Base-by-base conservation (phyloP, 768 basidiomycete species). In the Mycena alexandri region DNA sequence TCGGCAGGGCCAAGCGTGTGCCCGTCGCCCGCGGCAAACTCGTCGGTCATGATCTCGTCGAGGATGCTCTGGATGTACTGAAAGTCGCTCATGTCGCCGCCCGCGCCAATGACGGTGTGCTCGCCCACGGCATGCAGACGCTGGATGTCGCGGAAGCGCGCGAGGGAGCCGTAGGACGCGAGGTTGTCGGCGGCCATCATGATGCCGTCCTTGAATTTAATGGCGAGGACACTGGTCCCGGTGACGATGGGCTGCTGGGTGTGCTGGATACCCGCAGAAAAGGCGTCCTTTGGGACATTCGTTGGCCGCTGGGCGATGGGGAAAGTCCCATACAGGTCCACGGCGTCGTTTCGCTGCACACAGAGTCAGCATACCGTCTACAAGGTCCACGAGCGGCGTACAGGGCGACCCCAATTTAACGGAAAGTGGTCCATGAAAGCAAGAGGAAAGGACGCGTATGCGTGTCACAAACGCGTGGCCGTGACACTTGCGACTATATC, bases 101-200 rank as follows among this genome's bases (percentile, higher is more conserved):
- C 90, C 3, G 93, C 97, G 22, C 94, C 98, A 72, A 99, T 84
- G 67, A 96, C 85, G 48, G 96, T 97, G 80, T 90, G 88, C 42
- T 86, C 81, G 10, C 96, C 96, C 38, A 98, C 90, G 5, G 92
- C 79, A 75, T 94, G 90, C 29, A 99, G 87, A 78, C 98, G 93
- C 71, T 92, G 88, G 64, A 99, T 84, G 75, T 96, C 95, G 84
- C 94, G 95, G 89, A 98, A 98, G 38, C 96, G 91, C 2, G 98
- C 96, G 55, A 99, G 90, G 9, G 97, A 98, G 67, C 98, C 97
- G 74, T 98, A 99, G 0, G 98, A 99, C 13, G 95, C 96, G 56
- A 99, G 91, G 75, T 92, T 98, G 84, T 99, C 98, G 42, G 98
- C 96, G 34, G 98, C 96, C 85, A 99, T 90, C 94, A 99, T 97